Base-by-base conservation (phyloP, 345 rosid species). In the Pistacia vera region DNA sequence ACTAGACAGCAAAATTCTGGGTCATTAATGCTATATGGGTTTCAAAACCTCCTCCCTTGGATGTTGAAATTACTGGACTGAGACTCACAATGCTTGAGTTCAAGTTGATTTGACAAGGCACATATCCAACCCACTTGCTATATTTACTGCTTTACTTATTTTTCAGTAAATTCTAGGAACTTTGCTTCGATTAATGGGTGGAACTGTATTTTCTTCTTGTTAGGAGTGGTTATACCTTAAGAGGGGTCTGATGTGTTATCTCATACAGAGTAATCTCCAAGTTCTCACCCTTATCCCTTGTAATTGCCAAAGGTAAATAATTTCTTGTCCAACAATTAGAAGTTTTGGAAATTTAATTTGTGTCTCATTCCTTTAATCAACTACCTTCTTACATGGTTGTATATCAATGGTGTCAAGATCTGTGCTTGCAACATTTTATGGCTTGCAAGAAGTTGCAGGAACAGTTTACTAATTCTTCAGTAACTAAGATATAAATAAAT, bases 181-280 rank as follows among this genome's bases (percentile, higher is more conserved):
- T 49, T 57, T 25, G 22, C 30, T 18, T 20, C 69, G 35, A 44
- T 71, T 63, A 16, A 56, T 14, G 54, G 62, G 22, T 62, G 20
- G n/a, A 62, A 44, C 64, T 10, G 54, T 12, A 3, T 35, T 13
- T 54, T 66, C 11, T 49, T 59, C 13, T 41, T 1, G 25, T 57
- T 63, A 88, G 94, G 86, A 88, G 60, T 90, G 94, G 92, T 6
- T 82, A 17, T 80, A 80, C 75, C 84, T 90, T 36, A 88, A 90
- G 73, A 81, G 66, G 89, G 88, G 69, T 90, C 92, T 7, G 61
- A 79, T 71, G 61, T 90, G 54, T 76, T 6, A 76, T 90, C 74
- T 81, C 81, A 69, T 88, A 88, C 81, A 70, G 13, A 30, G 79
- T 90, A 46, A 86, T 71, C 92, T 49, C 28, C 70, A 35, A 68